These are phyloP conservation scores for Lyophyllum decastes DNA, from an alignment of 768 basidiomycete species.

Conservation along the genomic window DNA sequence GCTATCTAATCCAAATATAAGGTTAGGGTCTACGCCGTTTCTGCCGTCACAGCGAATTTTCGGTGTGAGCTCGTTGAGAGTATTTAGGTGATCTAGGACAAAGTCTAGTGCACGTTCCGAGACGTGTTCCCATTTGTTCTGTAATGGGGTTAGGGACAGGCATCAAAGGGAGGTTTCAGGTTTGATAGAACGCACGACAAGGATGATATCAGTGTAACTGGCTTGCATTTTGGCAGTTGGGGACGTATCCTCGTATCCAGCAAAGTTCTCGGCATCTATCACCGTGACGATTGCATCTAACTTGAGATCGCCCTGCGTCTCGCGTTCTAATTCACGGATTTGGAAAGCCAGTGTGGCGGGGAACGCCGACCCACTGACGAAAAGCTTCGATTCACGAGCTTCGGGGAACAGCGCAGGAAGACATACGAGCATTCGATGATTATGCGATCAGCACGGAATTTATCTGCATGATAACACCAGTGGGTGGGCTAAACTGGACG, in stretches of 20 bases:
- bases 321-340: constrained; percentile 83
- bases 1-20: constrained; percentile 92
- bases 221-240: constrained; percentile 93
- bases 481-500: not conserved
- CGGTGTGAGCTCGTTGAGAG: constrained; percentile 88
- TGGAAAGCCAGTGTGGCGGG: constrained; percentile 95
- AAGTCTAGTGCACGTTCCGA: constrained; percentile 78
- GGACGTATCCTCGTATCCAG: constrained; percentile 89
- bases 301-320: constrained; percentile 73
- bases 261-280: constrained; percentile 88
- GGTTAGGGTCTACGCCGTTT: constrained; percentile 68
- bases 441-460: constrained; percentile 84
- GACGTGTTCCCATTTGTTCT: constrained; percentile 93
- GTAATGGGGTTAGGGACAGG: constrained; percentile 4
- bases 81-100: constrained; percentile 85
- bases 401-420: not conserved
- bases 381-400: not conserved
- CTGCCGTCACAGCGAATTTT: constrained; percentile 71
- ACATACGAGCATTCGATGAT: constrained; percentile 93
- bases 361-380: constrained; percentile 83
- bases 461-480: constrained; percentile 47
- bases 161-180: not conserved
- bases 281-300: constrained; percentile 93
- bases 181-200: constrained; percentile 61
- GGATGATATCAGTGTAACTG: constrained; percentile 90